phyloP scores from a whole-genome alignment of 1,284 basidiomycete species.

The Kwoniella shivajii region DNA sequence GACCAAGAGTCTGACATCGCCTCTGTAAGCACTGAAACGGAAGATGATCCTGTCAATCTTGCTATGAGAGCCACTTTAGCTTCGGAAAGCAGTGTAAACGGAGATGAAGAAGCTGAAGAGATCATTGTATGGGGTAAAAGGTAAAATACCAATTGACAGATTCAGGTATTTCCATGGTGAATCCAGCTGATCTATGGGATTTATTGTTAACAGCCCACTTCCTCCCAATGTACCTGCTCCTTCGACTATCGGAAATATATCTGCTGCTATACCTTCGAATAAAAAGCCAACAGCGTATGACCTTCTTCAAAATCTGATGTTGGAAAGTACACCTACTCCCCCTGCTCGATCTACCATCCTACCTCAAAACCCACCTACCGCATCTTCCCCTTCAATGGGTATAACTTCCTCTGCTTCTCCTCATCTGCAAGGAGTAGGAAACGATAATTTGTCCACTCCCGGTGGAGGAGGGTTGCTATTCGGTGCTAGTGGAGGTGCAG shows the following conservation, averaged over 20 bases:
- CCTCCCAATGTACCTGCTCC: not conserved
- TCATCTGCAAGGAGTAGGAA: not conserved
- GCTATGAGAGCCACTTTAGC: conserved; percentile 69
- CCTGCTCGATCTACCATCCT: not conserved
- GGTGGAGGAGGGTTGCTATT: conserved; percentile 28
- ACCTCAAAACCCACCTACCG: not conserved
- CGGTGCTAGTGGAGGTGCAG: conserved; percentile 8
- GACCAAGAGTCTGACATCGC: conserved; percentile 60
- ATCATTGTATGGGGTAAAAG: conserved; percentile 29
- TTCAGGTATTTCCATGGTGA: not conserved
- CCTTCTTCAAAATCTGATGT: conserved; percentile 30
- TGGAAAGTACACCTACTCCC: conserved; percentile 14
- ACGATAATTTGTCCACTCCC: not conserved
- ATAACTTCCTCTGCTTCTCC: not conserved
- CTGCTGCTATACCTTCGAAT: not conserved
- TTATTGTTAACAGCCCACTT: too few species aligned
- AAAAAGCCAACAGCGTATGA: conserved; percentile 24
- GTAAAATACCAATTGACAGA: not conserved
- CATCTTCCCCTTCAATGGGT: not conserved
- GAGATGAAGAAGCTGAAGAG: conserved; percentile 54
- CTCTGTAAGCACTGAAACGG: conserved; percentile 69
- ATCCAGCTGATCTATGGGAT: not conserved
- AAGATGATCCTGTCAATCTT: conserved; percentile 77
- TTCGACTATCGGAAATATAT: not conserved
- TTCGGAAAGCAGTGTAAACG: conserved; percentile 55